Evolutionary conservation across 345 rosid genomes (phyloP), one percentile per base, ranked within the genome.

Genomic region (Eucalyptus marginata): DNA sequence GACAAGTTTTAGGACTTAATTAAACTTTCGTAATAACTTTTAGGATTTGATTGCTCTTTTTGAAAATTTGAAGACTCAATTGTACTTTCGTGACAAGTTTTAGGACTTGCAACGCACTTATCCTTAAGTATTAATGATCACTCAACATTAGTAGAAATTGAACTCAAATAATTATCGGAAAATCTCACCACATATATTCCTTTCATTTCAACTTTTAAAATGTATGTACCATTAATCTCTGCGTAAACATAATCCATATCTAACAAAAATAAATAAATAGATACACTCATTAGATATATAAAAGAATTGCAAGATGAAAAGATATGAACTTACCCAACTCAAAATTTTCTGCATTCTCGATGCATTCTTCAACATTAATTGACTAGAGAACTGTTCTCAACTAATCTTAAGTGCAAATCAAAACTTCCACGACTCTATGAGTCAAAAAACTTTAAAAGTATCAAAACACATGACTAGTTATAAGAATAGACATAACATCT

Each of bases 331-430:
- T 29, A 64, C 18, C 36, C 2, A n/a, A 64, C 18, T 64, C 5
- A 64, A 64, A 29, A 15, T n/a, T 64, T 64, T 64, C 0, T 1
- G 18, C 20, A 64, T 64, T 64, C 10, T 29, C 1, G 5, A 64
- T n/a, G 0, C 71, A n/a, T 2, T 64, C 5, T 64, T 64, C 36
- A 14, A n/a, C 18, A 64, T 29, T 7, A 64, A 7, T 64, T 1
- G 5, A 7, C 10, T 64, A 31, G 0, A 64, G 5, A 64, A n/a
- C 5, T 13, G 2, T 14, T 64, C 4, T 13, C 10, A 7, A 64
- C 5, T 10, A 64, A 3, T 29, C 36, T 64, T 64, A 0, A 29
- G 36, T 64, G 33, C 5, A n/a, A 64, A n/a, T 64, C 5, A 64
- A 7, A 64, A 31, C 18, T 64, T 64, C 5, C 10, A 64, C 0